These are phyloP conservation scores for Astrocystis sublimbata DNA, from an alignment of 495 filamentous ascomycete species.

Conservation along the genomic window DNA sequence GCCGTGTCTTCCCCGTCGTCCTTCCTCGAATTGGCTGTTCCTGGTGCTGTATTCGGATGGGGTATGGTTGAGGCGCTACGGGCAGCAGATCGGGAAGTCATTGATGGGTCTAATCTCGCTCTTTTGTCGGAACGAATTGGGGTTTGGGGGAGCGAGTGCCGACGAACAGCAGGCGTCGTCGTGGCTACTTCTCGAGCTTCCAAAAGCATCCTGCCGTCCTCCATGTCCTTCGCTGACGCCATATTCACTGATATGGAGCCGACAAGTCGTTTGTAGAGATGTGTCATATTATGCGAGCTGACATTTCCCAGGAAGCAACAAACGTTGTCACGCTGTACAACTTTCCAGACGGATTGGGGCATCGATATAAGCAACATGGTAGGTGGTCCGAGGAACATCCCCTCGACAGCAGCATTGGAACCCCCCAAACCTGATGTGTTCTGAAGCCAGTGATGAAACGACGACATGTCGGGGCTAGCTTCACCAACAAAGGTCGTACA, in stretches of 20 bases:
- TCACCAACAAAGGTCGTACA: slow-evolving; percentile 60
- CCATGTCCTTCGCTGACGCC: slow-evolving; percentile 46
- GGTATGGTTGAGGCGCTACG: slow-evolving; percentile 22
- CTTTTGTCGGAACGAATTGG: slow-evolving; percentile 33
- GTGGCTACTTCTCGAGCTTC: slow-evolving; percentile 43
- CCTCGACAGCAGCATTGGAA: slow-evolving; percentile 56
- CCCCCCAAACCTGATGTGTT: slow-evolving; percentile 48
- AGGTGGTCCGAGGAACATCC: slow-evolving; percentile 59
- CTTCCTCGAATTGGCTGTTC: slow-evolving; percentile 34
- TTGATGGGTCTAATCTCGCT: slow-evolving; percentile 26
- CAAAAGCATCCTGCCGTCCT: slow-evolving; percentile 51
- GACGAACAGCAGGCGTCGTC: slow-evolving; percentile 28
- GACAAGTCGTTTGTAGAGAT: slow-evolving; percentile 55
- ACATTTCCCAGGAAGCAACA: slow-evolving; percentile 58
- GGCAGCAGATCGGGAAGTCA: slow-evolving; percentile 20
- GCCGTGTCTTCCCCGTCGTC: slow-evolving; percentile 57
- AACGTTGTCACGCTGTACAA: slow-evolving; percentile 58
- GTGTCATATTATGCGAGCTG: slow-evolving; percentile 59
- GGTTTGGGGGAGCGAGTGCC: slow-evolving; percentile 36
- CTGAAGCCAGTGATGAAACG: slow-evolving; percentile 58
- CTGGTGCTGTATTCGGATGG: slow-evolving; percentile 26
- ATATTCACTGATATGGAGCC: slow-evolving; percentile 39
- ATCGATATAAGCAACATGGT: slow-evolving; percentile 60
- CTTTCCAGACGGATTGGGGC: slow-evolving; percentile 56
- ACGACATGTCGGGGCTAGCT: slow-evolving; percentile 57